Evolutionary conservation across 1,139 yeast genomes (phyloP).

Genomic region (Kodamaea sp.): DNA sequence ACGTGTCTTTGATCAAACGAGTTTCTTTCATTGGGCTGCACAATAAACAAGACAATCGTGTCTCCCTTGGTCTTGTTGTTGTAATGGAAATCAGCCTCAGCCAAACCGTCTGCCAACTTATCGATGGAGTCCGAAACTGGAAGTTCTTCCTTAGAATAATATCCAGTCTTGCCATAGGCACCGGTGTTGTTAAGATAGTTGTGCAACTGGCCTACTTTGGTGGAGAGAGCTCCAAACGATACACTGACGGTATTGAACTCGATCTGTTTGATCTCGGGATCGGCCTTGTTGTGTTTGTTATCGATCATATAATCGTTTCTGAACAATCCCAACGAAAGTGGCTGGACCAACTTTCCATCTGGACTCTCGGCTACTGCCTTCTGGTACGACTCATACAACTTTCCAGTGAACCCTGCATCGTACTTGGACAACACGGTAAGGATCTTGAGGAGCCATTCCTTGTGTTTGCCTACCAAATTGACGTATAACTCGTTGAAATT

Average conservation of each 20-base stretch:
- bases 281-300: conserved; percentile 28
- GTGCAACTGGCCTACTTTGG: conserved; percentile 79
- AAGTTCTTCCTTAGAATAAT: conserved; percentile 50
- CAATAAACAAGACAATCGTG: conserved; percentile 72
- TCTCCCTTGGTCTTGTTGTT: conserved; percentile 20
- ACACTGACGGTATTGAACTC: conserved; percentile 96
- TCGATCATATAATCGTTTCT: conserved; percentile 90
- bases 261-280: conserved; percentile 72
- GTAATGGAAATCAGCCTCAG: conserved; percentile 63
- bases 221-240: conserved; percentile 88
- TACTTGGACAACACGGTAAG: conserved; percentile 55
- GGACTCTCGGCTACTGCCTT: conserved; percentile 47
- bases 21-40: conserved; percentile 84
- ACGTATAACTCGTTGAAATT: conserved; percentile 75
- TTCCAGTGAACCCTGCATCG: conserved; percentile 83
- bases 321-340: conserved; percentile 77
- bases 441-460: conserved; percentile 61
- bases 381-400: conserved; percentile 60
- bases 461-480: conserved; percentile 52
- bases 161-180: conserved; percentile 39
- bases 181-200: conserved; percentile 61
- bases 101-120: conserved; percentile 69
- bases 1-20: conserved; percentile 86
- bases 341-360: conserved; percentile 52
- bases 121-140: conserved; percentile 68